Conservation (phyloP, 768 basidiomycete species). For the Cyathus striatus region DNA sequence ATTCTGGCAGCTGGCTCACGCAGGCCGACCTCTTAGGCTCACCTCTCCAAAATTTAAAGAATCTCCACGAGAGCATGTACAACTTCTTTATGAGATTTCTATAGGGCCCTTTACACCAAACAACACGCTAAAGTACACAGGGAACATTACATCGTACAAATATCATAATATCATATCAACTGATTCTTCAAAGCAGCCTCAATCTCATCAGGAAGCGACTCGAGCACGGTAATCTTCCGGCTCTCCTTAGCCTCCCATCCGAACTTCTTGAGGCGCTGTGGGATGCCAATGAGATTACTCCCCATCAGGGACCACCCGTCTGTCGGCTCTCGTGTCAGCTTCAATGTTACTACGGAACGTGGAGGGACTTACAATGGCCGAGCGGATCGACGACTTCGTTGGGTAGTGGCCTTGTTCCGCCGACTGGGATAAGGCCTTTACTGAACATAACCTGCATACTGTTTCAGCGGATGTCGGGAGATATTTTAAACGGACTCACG, state of each 20-base stretch:
- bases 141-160: too few relatives aligned
- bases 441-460: conserved; percentile 22
- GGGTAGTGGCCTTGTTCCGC: conserved; percentile 26
- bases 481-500: conserved; percentile 13
- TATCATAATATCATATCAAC: too few relatives aligned
- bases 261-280: conserved; percentile 27
- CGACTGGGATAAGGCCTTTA: conserved; percentile 25
- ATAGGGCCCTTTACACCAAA: too few relatives aligned
- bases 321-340: conserved; percentile 6
- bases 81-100: too few relatives aligned
- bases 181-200: conserved; percentile 14
- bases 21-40: too few relatives aligned
- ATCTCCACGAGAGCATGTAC: too few relatives aligned
- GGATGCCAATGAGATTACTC: conserved; percentile 28
- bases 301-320: conserved; percentile 37
- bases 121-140: too few relatives aligned
- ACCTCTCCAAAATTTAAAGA: too few relatives aligned
- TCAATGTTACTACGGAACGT: not conserved
- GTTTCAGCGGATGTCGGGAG: not conserved
- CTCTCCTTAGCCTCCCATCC: conserved; percentile 32
- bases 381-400: conserved; percentile 26
- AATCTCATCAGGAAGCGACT: conserved; percentile 15
- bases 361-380: conserved; percentile 28
- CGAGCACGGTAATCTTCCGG: conserved; percentile 11
- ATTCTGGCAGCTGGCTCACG: too few relatives aligned